phyloP scores from a whole-genome alignment of 352 stramenopile genomes.

The Pythium biforme region DNA sequence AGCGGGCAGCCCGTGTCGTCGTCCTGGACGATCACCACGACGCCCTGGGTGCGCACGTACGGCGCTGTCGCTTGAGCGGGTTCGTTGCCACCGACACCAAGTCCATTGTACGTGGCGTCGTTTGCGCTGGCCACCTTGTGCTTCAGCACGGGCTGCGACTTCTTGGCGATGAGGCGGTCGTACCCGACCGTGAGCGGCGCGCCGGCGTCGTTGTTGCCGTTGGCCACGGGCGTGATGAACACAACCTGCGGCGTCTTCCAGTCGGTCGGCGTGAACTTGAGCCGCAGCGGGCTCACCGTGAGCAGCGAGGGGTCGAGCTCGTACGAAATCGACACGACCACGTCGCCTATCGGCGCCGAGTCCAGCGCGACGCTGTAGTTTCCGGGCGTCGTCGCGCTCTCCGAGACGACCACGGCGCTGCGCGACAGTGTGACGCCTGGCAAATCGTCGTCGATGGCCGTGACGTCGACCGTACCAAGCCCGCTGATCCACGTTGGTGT shows the following conservation, averaged over 20 bases:
- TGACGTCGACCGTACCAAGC: constrained; percentile 35
- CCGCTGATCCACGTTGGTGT: constrained; percentile 34
- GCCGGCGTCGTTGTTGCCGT: constrained; percentile 51
- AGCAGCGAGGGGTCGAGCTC: constrained; percentile 38
- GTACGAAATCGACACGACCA: constrained; percentile 51
- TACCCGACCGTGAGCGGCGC: constrained; percentile 54
- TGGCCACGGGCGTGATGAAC: constrained; percentile 39
- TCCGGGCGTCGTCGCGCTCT: constrained; percentile 33
- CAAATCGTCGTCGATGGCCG: constrained; percentile 62
- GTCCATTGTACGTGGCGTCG: constrained; percentile 42
- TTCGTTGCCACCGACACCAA: constrained; percentile 55
- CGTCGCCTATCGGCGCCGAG: constrained; percentile 48
- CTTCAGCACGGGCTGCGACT: constrained; percentile 43
- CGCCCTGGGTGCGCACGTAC: constrained; percentile 44
- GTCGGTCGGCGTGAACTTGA: constrained; percentile 47
- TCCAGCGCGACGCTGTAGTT: constrained; percentile 65
- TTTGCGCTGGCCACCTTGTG: constrained; percentile 35
- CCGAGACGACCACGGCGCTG: constrained; percentile 37
- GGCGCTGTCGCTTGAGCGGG: constrained; percentile 17
- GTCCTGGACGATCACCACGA: constrained; percentile 47
- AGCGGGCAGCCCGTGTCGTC: constrained; percentile 64
- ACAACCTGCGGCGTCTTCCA: constrained; percentile 59
- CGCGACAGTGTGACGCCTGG: constrained; percentile 54
- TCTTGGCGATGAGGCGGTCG: constrained; percentile 49
- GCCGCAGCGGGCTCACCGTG: constrained; percentile 33